Evolutionary conservation across 805 yeast genomes (phyloP), one percentile per base, ranked within the genome.

Genomic region (Hanseniaspora guilliermondii): DNA sequence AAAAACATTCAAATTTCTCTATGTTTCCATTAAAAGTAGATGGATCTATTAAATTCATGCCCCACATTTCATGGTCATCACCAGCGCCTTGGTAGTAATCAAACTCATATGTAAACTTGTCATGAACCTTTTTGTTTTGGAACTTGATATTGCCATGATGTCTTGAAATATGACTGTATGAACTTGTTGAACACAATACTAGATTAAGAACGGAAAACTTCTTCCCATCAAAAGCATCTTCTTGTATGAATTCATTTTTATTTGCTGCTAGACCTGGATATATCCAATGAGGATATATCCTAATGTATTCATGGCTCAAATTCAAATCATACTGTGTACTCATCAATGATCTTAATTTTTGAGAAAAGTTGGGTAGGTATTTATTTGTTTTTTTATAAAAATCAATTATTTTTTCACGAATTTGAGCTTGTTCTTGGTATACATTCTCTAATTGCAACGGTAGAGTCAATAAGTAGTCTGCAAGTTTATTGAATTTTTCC

Each of bases 51-150:
- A 73, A 69, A 17, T 32, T n/a, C 4, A 75, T 70, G 0, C 83
- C 76, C 97, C 96, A 88, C 11, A 82, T 70, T 61, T 88, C 97
- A 64, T 88, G 95, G 61, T 89, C 96, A 65, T 88, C 97, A 0
- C 93, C 96, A 0, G 96, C 93, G 1, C 97, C 97, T 66, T 87
- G 96, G 0, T 87, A 85, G 62, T 88, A 88, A 0, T 74, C 67
- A 59, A 68, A 82, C 0, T n/a, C 22, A 25, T 27, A 19, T 11
- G 11, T 7, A 17, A 16, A 56, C 22, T 47, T 47, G 24, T 22
- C 41, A 16, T 52, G 55, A 4, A 6, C 8, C n/a, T 35, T 35
- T 19, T 44, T 30, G 1, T 16, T 25, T 27, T 52, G 44, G 22
- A n/a, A 52, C 30, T 52, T 52, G 24, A 14, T 7, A 30, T 17